These are phyloP conservation scores for Violaceomyces palustris DNA, from an alignment of 1,284 basidiomycete genomes.

Conservation along the genomic window DNA sequence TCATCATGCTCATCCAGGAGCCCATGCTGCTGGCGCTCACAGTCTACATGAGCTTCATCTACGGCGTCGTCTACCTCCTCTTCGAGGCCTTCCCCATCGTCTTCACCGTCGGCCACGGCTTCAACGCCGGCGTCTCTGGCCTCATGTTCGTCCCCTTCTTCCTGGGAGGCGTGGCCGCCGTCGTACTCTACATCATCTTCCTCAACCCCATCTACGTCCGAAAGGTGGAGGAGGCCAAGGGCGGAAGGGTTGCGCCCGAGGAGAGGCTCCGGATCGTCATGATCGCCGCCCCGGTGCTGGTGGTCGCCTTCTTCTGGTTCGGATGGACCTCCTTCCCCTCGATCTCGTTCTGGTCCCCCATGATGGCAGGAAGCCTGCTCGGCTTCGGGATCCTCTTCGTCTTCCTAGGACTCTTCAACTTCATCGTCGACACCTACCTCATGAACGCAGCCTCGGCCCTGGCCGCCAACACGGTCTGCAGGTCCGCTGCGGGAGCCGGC, in stretches of 20 bases:
- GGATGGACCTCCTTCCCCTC: conserved; percentile 37
- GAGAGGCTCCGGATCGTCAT: conserved; percentile 41
- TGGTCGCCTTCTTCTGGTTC: conserved; percentile 54
- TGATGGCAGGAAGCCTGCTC: conserved; percentile 57
- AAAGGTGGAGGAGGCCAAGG: conserved; percentile 22
- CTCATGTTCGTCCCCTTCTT: conserved; percentile 52
- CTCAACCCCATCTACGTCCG: conserved; percentile 41
- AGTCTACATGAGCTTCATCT: conserved; percentile 72
- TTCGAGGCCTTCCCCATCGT: conserved; percentile 52
- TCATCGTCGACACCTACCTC: conserved; percentile 59
- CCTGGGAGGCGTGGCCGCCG: conserved; percentile 34
- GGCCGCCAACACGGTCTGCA: conserved; percentile 66
- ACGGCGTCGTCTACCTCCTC: conserved; percentile 52
- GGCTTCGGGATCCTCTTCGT: conserved; percentile 58
- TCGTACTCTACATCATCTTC: conserved; percentile 24
- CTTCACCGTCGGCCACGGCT: conserved; percentile 41
- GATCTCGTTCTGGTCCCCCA: conserved; percentile 55
- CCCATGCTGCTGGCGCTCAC: conserved; percentile 72
- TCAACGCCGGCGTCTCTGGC: conserved; percentile 43
- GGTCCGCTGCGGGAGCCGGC: conserved; percentile 62
- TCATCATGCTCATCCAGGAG: conserved; percentile 61
- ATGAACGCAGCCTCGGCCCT: conserved; percentile 58
- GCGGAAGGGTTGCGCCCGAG: conserved; percentile 44
- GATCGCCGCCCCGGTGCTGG: conserved; percentile 51
- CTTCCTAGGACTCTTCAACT: conserved; percentile 58